phyloP scores from a whole-genome alignment of 805 yeast genomes.

The Yamadazyma scolyti region DNA sequence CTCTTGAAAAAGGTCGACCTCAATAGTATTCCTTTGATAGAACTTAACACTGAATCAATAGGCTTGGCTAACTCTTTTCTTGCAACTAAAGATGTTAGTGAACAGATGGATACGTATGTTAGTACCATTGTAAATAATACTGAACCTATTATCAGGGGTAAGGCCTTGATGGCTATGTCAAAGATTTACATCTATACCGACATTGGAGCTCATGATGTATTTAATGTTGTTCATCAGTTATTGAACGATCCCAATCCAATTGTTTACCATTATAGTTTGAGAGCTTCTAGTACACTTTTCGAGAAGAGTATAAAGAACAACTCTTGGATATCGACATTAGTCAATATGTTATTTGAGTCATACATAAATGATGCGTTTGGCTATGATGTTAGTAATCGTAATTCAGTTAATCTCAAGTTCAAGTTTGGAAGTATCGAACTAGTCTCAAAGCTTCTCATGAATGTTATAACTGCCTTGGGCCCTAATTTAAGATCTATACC shows the following conservation, averaged over 20 bases:
- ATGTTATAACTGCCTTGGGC: conserved; percentile 33
- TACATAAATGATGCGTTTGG: conserved; percentile 35
- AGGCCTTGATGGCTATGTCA: conserved; percentile 24
- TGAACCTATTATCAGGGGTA: conserved; percentile 60
- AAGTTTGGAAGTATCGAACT: conserved; percentile 24
- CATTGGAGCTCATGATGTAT: conserved; percentile 37
- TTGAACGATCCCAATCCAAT: conserved; percentile 79
- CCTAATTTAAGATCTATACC: conserved; percentile 29
- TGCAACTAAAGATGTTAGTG: conserved; percentile 15
- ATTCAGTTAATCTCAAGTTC: conserved; percentile 34
- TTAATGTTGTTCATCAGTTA: conserved; percentile 57
- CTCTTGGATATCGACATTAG: conserved; percentile 36
- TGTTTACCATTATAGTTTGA: conserved; percentile 71
- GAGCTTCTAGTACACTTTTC: conserved; percentile 49
- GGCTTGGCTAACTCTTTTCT: conserved; percentile 42
- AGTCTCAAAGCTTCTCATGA: conserved; percentile 22
- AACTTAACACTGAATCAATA: conserved; percentile 51
- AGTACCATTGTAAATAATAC: conserved; percentile 63
- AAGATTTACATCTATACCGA: conserved; percentile 24
- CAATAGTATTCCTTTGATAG: conserved; percentile 38
- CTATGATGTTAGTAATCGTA: conserved; percentile 29
- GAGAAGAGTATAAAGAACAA: conserved; percentile 50
- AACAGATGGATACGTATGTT: conserved; percentile 32
- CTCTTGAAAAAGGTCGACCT: conserved; percentile 43
- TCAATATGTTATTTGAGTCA: conserved; percentile 23